Evolutionary conservation across 371 early-diverging fungal species (phyloP), one percentile per base, ranked within the genome.

Genomic region (Mortierella sp.): DNA sequence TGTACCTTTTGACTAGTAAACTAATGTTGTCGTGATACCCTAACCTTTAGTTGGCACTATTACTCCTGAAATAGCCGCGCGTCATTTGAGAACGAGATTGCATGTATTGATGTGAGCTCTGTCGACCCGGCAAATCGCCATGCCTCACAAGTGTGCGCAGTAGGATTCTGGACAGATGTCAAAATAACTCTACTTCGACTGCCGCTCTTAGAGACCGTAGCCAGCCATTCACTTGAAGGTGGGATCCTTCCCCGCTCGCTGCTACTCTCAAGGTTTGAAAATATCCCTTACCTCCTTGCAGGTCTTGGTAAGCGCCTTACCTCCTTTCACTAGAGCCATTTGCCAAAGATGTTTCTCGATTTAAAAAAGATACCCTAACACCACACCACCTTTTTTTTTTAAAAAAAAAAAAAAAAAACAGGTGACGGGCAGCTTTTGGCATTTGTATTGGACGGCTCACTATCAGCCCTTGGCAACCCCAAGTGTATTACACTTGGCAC

Each of bases 361-460:
- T 26, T 29, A 12, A 6, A 52, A 23, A 7, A 28, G 37, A 28
- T 14, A 25, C 21, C 23, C 28, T 43, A 45, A 23, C 19, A 47
- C 7, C 19, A 44, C 7, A 45, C 21, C 28, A 7, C 45, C 25
- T 18, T 53, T n/a, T 26, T 29, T 25, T 47, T 15, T 62, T 11
- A n/a, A n/a, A n/a, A n/a, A n/a, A n/a, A n/a, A n/a, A n/a, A n/a
- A n/a, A n/a, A n/a, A n/a, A 21, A 43, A 63, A 7, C 65, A 89
- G 93, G 93, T 29, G 94, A 96, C 81, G 97, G 97, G 0, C 87
- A 89, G 29, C 68, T 97, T 57, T 75, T 87, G 44, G 85, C 86
- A 18, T 93, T 89, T 72, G 47, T 60, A 2, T 63, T 92, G 12
- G 80, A 88, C 64, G 68, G 80, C 16, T 51, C 59, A 0, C 74